Evolutionary conservation across 73 alveolate species (phyloP).

Genomic region (Durusdinium trenchii): DNA sequence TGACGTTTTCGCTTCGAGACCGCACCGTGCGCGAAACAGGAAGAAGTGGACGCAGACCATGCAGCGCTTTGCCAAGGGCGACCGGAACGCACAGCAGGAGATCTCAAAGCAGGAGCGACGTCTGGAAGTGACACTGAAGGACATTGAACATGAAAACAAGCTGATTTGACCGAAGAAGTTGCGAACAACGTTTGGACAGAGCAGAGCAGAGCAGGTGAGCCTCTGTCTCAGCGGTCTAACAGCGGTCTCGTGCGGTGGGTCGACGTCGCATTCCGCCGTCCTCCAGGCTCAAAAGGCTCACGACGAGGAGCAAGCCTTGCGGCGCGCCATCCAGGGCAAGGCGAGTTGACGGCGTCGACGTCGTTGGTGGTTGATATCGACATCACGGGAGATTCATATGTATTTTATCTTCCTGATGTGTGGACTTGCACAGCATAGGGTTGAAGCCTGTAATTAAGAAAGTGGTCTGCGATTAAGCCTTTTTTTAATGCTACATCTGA

Average conservation of each 20-base stretch:
- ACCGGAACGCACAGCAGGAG: constrained; percentile 85
- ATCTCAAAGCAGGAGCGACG: constrained; percentile 54
- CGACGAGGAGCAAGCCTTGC: constrained; percentile 78
- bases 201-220: not conserved
- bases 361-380: too few species aligned
- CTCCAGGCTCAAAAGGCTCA: constrained; percentile 82
- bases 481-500: too few species aligned
- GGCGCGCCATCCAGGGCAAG: constrained; percentile 87
- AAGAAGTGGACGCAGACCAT: constrained; percentile 81
- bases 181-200: not conserved
- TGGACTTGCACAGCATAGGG: too few species aligned
- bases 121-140: not conserved
- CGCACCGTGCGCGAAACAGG: constrained; percentile 41
- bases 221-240: not conserved
- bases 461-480: too few species aligned
- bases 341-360: too few species aligned
- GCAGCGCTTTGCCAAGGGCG: constrained; percentile 95
- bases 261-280: not conserved
- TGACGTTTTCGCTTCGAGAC: too few species aligned
- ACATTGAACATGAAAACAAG: too few species aligned
- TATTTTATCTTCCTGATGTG: too few species aligned
- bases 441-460: too few species aligned
- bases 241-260: not conserved
- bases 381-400: too few species aligned
- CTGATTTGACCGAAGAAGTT: too few species aligned